Percentiles rank a stretch among this genome's conserved stretches.
These are phyloP conservation scores for Neurospora intermedia DNA, from an alignment of 495 filamentous ascomycete genomes.

Conservation along the genomic window DNA sequence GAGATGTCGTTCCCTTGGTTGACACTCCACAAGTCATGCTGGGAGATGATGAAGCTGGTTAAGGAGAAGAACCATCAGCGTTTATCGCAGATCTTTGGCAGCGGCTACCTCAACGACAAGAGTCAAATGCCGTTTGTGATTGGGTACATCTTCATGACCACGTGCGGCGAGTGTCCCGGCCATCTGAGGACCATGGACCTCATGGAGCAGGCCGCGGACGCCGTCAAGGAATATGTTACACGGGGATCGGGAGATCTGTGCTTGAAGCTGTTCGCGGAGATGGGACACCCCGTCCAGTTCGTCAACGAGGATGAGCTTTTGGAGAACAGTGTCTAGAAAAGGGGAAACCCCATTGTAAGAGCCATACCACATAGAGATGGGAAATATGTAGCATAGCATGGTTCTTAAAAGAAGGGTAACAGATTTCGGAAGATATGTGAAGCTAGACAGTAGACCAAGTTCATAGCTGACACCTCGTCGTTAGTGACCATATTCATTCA, in stretches of 20 bases:
- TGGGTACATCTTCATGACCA: constrained; percentile 29
- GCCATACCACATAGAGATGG: too few species aligned
- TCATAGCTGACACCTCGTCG: neutral
- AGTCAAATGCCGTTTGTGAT: constrained; percentile 29
- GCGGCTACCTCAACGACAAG: constrained; percentile 27
- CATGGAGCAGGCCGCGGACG: neutral
- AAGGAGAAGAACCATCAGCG: constrained; percentile 17
- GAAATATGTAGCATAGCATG: neutral
- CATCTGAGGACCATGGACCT: neutral
- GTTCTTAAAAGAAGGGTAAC: neutral
- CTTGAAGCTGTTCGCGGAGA: neutral
- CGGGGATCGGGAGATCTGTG: neutral
- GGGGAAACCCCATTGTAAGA: too few species aligned
- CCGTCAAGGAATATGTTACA: neutral
- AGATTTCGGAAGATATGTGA: neutral
- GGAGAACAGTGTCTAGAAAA: neutral
- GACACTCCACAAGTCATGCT: constrained; percentile 27
- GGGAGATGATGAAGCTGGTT: constrained; percentile 23
- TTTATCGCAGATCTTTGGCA: constrained; percentile 19
- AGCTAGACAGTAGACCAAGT: neutral
- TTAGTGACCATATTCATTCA: neutral
- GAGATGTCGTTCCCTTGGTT: constrained; percentile 28
- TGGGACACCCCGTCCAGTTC: neutral
- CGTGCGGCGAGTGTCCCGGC: neutral
- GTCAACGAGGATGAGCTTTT: neutral